Evolutionary conservation across 805 yeast species (phyloP).

Genomic region (Ogataea pignaliae): DNA sequence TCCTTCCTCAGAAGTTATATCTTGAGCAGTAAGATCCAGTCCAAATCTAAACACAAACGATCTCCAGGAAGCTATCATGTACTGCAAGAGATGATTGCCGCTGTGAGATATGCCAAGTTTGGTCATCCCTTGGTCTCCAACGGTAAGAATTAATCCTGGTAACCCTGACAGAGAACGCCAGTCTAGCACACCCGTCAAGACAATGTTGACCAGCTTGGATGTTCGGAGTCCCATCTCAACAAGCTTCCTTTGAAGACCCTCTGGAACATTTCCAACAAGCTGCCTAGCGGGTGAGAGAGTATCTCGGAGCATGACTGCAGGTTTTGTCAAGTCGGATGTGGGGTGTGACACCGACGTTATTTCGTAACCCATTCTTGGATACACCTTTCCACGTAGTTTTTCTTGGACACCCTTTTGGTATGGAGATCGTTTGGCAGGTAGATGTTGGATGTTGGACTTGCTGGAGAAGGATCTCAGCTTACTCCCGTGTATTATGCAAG

Average conservation of each 20-base stretch:
- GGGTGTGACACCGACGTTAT: conserved; percentile 55
- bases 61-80: conserved; percentile 76
- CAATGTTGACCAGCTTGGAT: conserved; percentile 58
- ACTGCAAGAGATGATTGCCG: conserved; percentile 39
- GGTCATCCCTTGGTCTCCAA: conserved; percentile 70
- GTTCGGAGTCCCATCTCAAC: conserved; percentile 56
- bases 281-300: conserved; percentile 50
- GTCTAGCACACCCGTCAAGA: conserved; percentile 69
- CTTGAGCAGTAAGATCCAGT: conserved; percentile 37
- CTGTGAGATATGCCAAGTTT: conserved; percentile 53
- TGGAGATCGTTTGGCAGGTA: no score
- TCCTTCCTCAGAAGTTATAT: conserved; percentile 3
- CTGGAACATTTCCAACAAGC: conserved; percentile 76
- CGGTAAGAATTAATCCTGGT: conserved; percentile 82
- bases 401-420: no score
- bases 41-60: conserved; percentile 81
- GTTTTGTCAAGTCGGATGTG: conserved; percentile 55
- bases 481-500: no score
- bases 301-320: conserved; percentile 47
- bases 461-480: no score
- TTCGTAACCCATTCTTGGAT: conserved; percentile 36
- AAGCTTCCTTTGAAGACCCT: conserved; percentile 78
- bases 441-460: no score
- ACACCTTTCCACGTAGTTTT: not conserved
- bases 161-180: conserved; percentile 89